These are phyloP conservation scores for Lentinula guzmanii DNA, from an alignment of 768 basidiomycete species.

Conservation along the genomic window DNA sequence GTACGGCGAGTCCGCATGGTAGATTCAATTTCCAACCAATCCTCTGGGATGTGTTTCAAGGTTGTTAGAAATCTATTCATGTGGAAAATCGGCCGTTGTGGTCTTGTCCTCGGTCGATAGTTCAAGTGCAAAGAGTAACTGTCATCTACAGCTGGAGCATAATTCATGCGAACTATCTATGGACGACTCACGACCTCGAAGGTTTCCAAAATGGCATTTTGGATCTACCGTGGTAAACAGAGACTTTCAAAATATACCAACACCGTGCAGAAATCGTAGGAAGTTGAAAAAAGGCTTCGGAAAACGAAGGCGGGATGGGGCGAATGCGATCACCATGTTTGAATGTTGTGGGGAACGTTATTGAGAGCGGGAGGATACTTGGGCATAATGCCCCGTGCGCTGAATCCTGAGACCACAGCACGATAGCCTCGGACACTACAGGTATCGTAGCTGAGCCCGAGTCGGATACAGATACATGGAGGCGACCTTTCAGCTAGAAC, in stretches of 20 bases:
- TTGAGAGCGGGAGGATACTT: slow-evolving; percentile 28
- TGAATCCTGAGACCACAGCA: slow-evolving; percentile 24
- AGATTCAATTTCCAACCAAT: slow-evolving; percentile 48
- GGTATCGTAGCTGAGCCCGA: slow-evolving; percentile 22
- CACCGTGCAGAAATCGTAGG: slow-evolving; percentile 23
- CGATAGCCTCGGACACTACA: slow-evolving; percentile 22
- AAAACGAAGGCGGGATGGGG: slow-evolving; percentile 33
- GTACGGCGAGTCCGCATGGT: slow-evolving; percentile 26
- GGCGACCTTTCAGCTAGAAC: slow-evolving; percentile 28
- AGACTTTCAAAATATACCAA: slow-evolving; percentile 26
- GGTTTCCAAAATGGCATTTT: slow-evolving; percentile 27
- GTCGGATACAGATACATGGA: slow-evolving; percentile 29
- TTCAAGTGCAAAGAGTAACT: slow-evolving; percentile 36
- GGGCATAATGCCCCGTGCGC: slow-evolving; percentile 23
- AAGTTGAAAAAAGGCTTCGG: slow-evolving; percentile 25
- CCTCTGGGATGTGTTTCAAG: slow-evolving; percentile 49
- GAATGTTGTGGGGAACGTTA: slow-evolving; percentile 29
- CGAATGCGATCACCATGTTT: slow-evolving; percentile 20
- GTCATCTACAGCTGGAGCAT: slow-evolving; percentile 6
- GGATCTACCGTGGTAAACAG: slow-evolving; percentile 15
- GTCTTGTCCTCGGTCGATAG: slow-evolving; percentile 43
- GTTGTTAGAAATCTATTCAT: slow-evolving; percentile 38
- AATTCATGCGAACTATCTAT: background rate
- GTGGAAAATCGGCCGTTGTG: slow-evolving; percentile 36
- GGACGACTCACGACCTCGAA: slow-evolving; percentile 27